Conservation (phyloP, 1,139 yeast genomes). For the Geotrichum restrictum region DNA sequence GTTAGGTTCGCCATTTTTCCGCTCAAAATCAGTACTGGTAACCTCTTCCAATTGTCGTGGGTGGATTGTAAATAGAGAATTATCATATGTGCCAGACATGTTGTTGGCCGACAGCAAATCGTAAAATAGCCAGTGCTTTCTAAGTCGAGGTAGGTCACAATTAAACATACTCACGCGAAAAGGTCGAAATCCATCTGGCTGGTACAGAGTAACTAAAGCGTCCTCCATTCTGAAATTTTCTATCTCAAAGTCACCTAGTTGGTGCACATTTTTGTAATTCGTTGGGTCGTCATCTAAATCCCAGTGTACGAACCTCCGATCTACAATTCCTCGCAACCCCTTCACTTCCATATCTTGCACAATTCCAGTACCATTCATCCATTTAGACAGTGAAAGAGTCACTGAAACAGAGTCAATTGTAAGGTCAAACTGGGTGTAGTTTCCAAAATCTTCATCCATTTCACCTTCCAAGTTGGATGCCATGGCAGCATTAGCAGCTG, state of each 20-base stretch:
- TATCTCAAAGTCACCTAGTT: slow-evolving; percentile 90
- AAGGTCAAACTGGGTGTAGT: slow-evolving; percentile 90
- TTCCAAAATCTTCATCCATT: slow-evolving; percentile 69
- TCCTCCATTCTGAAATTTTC: slow-evolving; percentile 81
- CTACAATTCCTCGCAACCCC: slow-evolving; percentile 88
- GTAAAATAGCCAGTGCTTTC: slow-evolving; percentile 90
- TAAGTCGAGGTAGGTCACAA: slow-evolving; percentile 70
- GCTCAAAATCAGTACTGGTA: slow-evolving; percentile 9
- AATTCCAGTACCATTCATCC: slow-evolving; percentile 89
- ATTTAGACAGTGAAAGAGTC: slow-evolving; percentile 73
- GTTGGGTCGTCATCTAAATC: slow-evolving; percentile 77
- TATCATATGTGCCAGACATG: slow-evolving; percentile 88
- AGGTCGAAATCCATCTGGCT: slow-evolving; percentile 76
- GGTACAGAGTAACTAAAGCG: slow-evolving; percentile 71
- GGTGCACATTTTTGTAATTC: slow-evolving; percentile 65
- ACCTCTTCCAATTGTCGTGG: slow-evolving; percentile 50
- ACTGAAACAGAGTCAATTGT: slow-evolving; percentile 83
- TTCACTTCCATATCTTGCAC: slow-evolving; percentile 74
- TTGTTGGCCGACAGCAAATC: slow-evolving; percentile 81
- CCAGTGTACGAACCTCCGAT: slow-evolving; percentile 84
- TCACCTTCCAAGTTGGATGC: slow-evolving; percentile 29
- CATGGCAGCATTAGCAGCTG: slow-evolving; percentile 45
- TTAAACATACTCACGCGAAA: slow-evolving; percentile 82
- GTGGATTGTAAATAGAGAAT: slow-evolving; percentile 86
- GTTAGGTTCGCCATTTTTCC: slow-evolving; percentile 24